Evolutionary conservation across 2,329 filamentous ascomycete genomes (phyloP).

Genomic region (Claviceps fusiformis): DNA sequence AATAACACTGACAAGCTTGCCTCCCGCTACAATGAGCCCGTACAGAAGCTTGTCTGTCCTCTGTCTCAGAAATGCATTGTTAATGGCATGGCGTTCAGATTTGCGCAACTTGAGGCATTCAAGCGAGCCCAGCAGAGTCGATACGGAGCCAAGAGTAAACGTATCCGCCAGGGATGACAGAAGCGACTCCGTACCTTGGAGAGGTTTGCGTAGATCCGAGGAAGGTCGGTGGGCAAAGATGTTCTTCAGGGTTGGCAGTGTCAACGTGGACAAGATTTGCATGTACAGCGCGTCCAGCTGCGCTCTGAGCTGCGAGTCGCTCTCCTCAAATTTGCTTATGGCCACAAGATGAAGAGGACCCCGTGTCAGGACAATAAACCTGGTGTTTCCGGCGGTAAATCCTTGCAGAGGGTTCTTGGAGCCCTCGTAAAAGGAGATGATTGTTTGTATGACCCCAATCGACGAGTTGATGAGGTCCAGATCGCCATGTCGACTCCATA

Average conservation of each 20-base stretch:
- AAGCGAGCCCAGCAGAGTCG: conserved; percentile 73
- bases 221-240: conserved; percentile 85
- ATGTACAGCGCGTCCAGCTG: conserved; percentile 94
- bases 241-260: conserved; percentile 69
- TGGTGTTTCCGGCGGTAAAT: conserved; percentile 75
- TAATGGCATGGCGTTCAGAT: conserved; percentile 71
- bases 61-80: conserved; percentile 70
- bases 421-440: conserved; percentile 91
- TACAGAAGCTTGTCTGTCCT: conserved; percentile 73
- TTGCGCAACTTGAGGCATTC: conserved; percentile 92
- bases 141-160: conserved; percentile 85
- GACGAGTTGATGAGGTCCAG: conserved; percentile 81
- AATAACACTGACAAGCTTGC: conserved; percentile 86
- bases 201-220: conserved; percentile 78
- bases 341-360: conserved; percentile 87
- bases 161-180: conserved; percentile 87
- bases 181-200: conserved; percentile 83
- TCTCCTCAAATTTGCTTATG: conserved; percentile 85
- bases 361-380: conserved; percentile 74
- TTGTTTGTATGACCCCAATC: conserved; percentile 90
- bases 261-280: conserved; percentile 93
- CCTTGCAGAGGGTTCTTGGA: conserved; percentile 62
- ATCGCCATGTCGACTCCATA: conserved; percentile 91
- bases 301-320: conserved; percentile 69
- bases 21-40: conserved; percentile 83